phyloP scores from a whole-genome alignment of 2,329 filamentous ascomycete genomes.

The Sclerotinia nivalis region DNA sequence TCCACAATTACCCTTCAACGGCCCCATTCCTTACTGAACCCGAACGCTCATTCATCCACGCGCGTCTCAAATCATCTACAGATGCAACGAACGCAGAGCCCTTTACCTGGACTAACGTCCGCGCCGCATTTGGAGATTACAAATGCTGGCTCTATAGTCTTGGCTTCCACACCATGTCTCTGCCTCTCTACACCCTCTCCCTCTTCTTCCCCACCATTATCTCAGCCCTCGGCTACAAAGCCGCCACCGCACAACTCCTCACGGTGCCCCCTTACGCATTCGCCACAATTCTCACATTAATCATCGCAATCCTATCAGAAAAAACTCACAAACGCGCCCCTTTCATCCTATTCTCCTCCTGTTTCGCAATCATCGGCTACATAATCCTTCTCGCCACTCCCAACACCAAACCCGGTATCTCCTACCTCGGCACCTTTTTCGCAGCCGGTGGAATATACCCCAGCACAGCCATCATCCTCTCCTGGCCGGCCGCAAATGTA shows the following conservation, averaged over 20 bases:
- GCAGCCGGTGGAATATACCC: slow-evolving; percentile 69
- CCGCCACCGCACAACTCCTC: slow-evolving; percentile 56
- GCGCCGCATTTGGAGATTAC: slow-evolving; percentile 62
- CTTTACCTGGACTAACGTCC: slow-evolving; percentile 68
- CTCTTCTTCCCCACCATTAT: slow-evolving; percentile 60
- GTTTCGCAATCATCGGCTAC: slow-evolving; percentile 62
- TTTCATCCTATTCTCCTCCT: slow-evolving; percentile 61
- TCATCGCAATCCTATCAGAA: slow-evolving; percentile 62
- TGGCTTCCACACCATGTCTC: slow-evolving; percentile 70
- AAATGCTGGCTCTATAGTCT: slow-evolving; percentile 74
- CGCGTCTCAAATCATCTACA: slow-evolving; percentile 65
- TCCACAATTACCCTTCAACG: slow-evolving; percentile 64
- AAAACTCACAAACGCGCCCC: slow-evolving; percentile 56
- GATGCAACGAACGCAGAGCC: slow-evolving; percentile 68
- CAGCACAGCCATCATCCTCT: slow-evolving; percentile 61
- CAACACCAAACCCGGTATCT: slow-evolving; percentile 52
- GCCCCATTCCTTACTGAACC: slow-evolving; percentile 57
- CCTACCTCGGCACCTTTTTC: slow-evolving; percentile 62
- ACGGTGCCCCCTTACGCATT: slow-evolving; percentile 66
- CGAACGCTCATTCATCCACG: slow-evolving; percentile 47
- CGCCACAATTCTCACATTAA: slow-evolving; percentile 59
- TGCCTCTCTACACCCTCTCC: slow-evolving; percentile 59
- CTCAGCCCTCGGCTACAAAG: slow-evolving; percentile 53
- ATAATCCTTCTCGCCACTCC: slow-evolving; percentile 55
- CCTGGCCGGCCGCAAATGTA: slow-evolving; percentile 72